A percentile compares a stretch with the other conserved stretches of the same genome.
Conservation (phyloP, 139 green algal species). For the Zygnema circumcarinatum region DNA sequence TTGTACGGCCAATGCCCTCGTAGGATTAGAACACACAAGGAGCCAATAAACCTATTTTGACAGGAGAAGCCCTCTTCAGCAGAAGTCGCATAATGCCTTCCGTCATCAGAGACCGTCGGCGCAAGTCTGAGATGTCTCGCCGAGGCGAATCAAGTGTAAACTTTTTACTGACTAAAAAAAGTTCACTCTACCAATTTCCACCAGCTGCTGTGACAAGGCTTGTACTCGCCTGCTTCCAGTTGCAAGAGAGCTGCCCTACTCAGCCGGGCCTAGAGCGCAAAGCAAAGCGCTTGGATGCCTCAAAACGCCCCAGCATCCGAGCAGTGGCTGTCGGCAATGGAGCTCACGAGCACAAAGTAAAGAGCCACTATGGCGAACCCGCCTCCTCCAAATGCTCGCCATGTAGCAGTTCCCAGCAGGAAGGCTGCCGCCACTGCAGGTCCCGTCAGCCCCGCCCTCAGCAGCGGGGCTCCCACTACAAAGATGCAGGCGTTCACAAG, state of each 20-base stretch:
- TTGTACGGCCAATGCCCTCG: too few species aligned
- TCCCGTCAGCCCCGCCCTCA: conserved; percentile 18
- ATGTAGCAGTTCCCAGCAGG: conserved; percentile 77
- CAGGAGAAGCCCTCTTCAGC: too few species aligned
- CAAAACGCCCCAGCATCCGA: neutral
- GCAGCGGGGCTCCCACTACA: conserved; percentile 29
- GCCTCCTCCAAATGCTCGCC: conserved; percentile 80
- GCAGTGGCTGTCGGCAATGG: neutral
- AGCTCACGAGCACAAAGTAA: conserved; percentile 82
- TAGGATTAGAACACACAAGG: too few species aligned
- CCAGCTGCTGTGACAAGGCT: too few species aligned
- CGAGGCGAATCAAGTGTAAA: too few species aligned
- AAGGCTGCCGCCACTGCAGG: conserved; percentile 24
- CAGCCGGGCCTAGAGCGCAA: neutral
- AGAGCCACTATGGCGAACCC: conserved; percentile 88
- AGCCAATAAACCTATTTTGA: conserved; percentile 7
- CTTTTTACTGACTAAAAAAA: too few species aligned
- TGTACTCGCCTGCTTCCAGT: too few species aligned
- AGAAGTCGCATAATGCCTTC: too few species aligned
- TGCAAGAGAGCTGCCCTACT: neutral
- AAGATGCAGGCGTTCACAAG: conserved; percentile 26
- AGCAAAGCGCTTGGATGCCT: neutral
- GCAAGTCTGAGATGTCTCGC: too few species aligned
- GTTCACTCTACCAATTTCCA: too few species aligned
- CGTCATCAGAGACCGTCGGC: too few species aligned